These are phyloP conservation scores for Physaria fendleri DNA, from an alignment of 345 rosid genomes.

Conservation along the genomic window DNA sequence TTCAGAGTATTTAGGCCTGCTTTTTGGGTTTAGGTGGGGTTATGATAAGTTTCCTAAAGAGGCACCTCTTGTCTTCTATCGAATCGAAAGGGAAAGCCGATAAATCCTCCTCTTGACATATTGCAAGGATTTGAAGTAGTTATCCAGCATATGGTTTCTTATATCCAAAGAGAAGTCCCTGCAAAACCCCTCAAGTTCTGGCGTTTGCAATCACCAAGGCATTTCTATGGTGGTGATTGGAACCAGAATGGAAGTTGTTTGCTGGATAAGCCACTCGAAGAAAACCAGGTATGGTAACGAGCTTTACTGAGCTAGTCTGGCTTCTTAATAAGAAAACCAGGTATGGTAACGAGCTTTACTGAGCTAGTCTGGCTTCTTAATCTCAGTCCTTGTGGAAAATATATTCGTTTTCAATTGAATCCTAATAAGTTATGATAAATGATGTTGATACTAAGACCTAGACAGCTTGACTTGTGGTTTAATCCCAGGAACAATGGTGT, in stretches of 20 bases:
- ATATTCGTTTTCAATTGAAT: neutral
- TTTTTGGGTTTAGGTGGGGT: slow-evolving; percentile 66
- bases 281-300: slow-evolving; percentile 47
- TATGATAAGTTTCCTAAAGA: slow-evolving; percentile 84
- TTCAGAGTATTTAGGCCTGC: neutral
- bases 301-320: neutral
- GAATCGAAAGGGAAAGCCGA: slow-evolving; percentile 52
- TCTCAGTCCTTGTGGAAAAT: too few relatives aligned
- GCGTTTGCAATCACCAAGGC: slow-evolving; percentile 94
- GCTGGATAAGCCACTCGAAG: slow-evolving; percentile 57
- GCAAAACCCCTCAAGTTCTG: slow-evolving; percentile 64
- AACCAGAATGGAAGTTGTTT: slow-evolving; percentile 93
- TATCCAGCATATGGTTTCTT: slow-evolving; percentile 58
- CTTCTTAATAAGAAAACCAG: slow-evolving; percentile 57
- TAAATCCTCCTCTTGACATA: slow-evolving; percentile 64
- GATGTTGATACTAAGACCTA: slow-evolving; percentile 32
- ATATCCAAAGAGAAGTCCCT: slow-evolving; percentile 58
- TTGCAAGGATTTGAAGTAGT: slow-evolving; percentile 69
- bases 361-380: too few relatives aligned
- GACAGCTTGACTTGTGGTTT: slow-evolving; percentile 94
- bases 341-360: slow-evolving; percentile 27
- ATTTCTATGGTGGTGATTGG: slow-evolving; percentile 91
- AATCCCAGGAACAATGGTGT: slow-evolving; percentile 87
- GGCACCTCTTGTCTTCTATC: slow-evolving; percentile 76
- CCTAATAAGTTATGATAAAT: neutral